Conservation (phyloP, 208 protist genomes). For the Kentomonas sorsogonicus region DNA sequence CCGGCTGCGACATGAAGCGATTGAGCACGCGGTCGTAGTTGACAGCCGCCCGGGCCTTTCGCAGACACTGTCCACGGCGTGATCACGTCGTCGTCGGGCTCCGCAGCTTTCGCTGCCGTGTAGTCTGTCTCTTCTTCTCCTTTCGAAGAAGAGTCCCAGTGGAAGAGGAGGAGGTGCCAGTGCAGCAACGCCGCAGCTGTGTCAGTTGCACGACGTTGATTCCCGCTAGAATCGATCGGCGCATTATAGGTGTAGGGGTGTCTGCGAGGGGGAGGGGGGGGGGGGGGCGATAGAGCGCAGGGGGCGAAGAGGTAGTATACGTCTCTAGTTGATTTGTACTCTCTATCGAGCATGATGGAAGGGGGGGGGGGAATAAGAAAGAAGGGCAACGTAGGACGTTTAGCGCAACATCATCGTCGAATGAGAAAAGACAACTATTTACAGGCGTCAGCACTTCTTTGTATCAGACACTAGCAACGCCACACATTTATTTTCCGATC, state of each 20-base stretch:
- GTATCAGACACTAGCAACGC: too few relatives aligned
- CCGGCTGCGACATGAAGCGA: constrained; percentile 68
- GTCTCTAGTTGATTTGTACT: too few relatives aligned
- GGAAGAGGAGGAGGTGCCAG: too few relatives aligned
- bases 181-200: background rate
- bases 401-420: too few relatives aligned
- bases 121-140: background rate
- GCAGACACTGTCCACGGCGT: constrained; percentile 78
- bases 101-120: constrained; percentile 1
- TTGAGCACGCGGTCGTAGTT: constrained; percentile 79
- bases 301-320: too few relatives aligned
- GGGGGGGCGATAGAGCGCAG: background rate
- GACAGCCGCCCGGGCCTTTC: constrained; percentile 65
- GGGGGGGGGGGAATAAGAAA: too few relatives aligned
- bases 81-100: constrained; percentile 36
- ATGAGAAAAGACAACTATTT: too few relatives aligned
- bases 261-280: background rate
- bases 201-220: background rate
- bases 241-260: background rate
- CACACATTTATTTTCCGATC: too few relatives aligned
- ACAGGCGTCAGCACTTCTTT: too few relatives aligned
- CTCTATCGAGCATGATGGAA: too few relatives aligned
- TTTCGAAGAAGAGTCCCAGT: background rate
- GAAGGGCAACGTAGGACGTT: too few relatives aligned
- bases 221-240: too few relatives aligned